Percentiles rank a stretch among this genome's conserved stretches.
These are phyloP conservation scores for Capsicum rhomboideum DNA, from an alignment of 257 asterid species.

Conservation along the genomic window DNA sequence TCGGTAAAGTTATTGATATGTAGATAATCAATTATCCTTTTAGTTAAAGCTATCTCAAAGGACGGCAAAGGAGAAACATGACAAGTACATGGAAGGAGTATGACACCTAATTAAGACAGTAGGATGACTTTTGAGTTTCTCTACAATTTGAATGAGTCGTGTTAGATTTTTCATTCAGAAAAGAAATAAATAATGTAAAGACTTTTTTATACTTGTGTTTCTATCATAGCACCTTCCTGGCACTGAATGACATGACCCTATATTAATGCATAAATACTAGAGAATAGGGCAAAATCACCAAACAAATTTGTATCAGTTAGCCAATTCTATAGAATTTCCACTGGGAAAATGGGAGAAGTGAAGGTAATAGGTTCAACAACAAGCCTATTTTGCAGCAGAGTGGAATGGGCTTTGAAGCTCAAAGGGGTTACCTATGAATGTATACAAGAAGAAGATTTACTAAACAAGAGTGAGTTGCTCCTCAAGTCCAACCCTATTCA, in stretches of 20 bases:
- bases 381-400: conserved; percentile 30
- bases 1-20: no score
- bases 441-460: conserved; percentile 27
- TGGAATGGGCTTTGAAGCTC: conserved; percentile 37
- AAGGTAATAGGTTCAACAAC: conserved; percentile 25
- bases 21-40: no score
- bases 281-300: not conserved
- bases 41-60: no score
- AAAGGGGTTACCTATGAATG: conserved; percentile 28
- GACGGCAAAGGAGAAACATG: no score
- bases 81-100: not conserved
- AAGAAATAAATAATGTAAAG: not conserved
- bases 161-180: not conserved
- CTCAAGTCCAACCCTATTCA: conserved; percentile 35
- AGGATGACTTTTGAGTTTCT: not conserved
- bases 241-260: not conserved
- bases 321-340: not conserved
- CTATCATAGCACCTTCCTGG: not conserved
- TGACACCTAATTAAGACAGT: not conserved
- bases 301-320: not conserved
- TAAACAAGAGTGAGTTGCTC: conserved; percentile 35
- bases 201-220: no score
- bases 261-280: not conserved
- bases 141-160: not conserved
- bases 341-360: conserved; percentile 10